Evolutionary conservation across 2,329 filamentous ascomycete species (phyloP).

Genomic region (Hymenoscyphus fraxineus): DNA sequence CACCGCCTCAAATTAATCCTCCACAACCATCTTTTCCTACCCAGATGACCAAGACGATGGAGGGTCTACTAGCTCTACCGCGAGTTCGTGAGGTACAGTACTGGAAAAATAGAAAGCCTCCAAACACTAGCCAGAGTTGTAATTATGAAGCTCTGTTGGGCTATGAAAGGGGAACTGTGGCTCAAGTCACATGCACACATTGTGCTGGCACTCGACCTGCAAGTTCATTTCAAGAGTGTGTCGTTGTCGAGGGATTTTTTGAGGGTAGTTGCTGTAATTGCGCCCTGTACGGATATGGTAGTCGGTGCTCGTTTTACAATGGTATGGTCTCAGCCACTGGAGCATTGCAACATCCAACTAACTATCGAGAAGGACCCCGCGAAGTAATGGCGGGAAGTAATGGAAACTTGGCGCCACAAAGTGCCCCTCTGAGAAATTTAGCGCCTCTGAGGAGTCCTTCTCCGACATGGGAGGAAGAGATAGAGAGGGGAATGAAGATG

Average conservation of each 20-base stretch:
- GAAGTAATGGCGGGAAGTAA: neutral
- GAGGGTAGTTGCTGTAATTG: slow-evolving; percentile 1
- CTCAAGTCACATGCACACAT: neutral
- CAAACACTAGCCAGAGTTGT: neutral
- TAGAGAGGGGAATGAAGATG: neutral
- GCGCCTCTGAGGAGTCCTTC: neutral
- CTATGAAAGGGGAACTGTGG: neutral
- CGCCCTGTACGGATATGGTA: neutral
- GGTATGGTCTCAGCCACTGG: neutral
- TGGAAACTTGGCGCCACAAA: neutral
- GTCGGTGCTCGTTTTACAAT: neutral
- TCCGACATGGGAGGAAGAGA: neutral
- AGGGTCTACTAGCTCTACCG: neutral
- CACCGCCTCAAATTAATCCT: neutral
- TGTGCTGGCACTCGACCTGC: neutral
- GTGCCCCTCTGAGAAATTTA: neutral
- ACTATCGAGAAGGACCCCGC: neutral
- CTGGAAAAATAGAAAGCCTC: neutral
- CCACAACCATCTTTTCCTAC: neutral
- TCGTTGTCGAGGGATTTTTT: neutral
- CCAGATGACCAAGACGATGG: slow-evolving; percentile 1
- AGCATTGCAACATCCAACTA: neutral
- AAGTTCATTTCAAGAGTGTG: neutral
- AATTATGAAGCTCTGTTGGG: neutral
- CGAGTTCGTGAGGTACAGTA: neutral